phyloP scores from a whole-genome alignment of 495 filamentous ascomycete species.

The Neurospora sp. region DNA sequence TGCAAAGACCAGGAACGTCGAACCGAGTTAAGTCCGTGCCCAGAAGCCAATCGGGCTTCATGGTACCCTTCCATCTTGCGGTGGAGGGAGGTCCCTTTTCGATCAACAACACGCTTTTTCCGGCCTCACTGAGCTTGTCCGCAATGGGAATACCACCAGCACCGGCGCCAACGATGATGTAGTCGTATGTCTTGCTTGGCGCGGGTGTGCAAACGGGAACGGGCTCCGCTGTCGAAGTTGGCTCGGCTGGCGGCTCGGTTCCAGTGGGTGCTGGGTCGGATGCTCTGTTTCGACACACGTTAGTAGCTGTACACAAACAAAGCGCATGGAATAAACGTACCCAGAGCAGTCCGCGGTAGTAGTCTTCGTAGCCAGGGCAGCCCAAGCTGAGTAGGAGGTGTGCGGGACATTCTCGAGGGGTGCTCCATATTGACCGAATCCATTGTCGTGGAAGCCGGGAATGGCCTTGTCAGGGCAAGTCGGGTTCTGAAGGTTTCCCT shows the following conservation, averaged over 20 bases:
- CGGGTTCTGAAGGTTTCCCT: constrained; percentile 12
- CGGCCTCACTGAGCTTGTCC: constrained; percentile 50
- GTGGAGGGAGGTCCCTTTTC: constrained; percentile 55
- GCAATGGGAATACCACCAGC: constrained; percentile 55
- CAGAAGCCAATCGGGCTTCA: constrained; percentile 50
- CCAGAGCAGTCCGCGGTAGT: constrained; percentile 29
- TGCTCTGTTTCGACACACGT: neutral
- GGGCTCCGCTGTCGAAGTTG: constrained; percentile 1
- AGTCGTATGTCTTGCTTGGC: constrained; percentile 48
- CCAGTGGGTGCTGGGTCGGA: neutral
- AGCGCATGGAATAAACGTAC: constrained; percentile 7
- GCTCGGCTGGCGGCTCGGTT: constrained; percentile 2
- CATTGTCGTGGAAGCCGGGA: constrained; percentile 26
- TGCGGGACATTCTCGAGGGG: constrained; percentile 32
- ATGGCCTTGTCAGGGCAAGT: constrained; percentile 22
- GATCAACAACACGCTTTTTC: constrained; percentile 52
- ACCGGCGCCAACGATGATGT: constrained; percentile 55
- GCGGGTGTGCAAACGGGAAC: constrained; percentile 23
- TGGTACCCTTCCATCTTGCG: constrained; percentile 46
- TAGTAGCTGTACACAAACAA: neutral
- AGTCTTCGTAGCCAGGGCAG: constrained; percentile 28
- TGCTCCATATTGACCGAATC: constrained; percentile 33
- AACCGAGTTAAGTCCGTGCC: constrained; percentile 60
- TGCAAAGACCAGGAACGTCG: constrained; percentile 67
- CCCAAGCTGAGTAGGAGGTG: constrained; percentile 39